Percentiles rank a stretch among this genome's conserved stretches.
These are phyloP conservation scores for Teratosphaeriaceae sp. DNA, from an alignment of 2,329 filamentous ascomycete genomes.

Conservation along the genomic window DNA sequence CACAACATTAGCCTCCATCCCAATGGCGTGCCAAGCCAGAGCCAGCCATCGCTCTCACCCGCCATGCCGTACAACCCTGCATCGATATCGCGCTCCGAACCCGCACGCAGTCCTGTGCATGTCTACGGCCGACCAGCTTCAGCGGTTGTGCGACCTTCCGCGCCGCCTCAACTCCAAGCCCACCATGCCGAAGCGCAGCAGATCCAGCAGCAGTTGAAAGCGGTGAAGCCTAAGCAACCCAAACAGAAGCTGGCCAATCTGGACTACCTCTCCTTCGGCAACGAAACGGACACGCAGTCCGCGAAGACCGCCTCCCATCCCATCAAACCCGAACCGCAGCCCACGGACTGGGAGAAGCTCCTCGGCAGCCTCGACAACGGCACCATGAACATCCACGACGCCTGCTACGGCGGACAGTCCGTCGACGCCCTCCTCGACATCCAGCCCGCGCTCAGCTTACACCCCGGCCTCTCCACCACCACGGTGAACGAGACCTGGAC, in stretches of 20 bases:
- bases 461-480: conserved; percentile 23
- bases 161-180: conserved; percentile 10
- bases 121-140: conserved; percentile 25
- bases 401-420: conserved; percentile 65
- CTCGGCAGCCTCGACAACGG: conserved; percentile 74
- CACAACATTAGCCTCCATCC: conserved; percentile 42
- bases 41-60: conserved; percentile 44
- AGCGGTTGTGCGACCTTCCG: conserved; percentile 18
- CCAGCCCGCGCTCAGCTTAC: conserved; percentile 19
- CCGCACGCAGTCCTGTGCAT: conserved; percentile 38
- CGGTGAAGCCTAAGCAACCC: conserved; percentile 2
- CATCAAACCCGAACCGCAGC: conserved; percentile 37
- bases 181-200: no score
- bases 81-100: conserved; percentile 39
- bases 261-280: conserved; percentile 42
- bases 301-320: conserved; percentile 17
- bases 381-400: conserved; percentile 75
- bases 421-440: conserved; percentile 37
- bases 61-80: conserved; percentile 37
- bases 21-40: conserved; percentile 39
- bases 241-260: conserved; percentile 32
- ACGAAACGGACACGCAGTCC: conserved; percentile 24
- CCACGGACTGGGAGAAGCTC: conserved; percentile 75
- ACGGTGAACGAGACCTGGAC: conserved; percentile 17
- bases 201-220: conserved; percentile 12